Base-by-base conservation (phyloP, 768 basidiomycete species). In the Leucosporidium yakuticum region DNA sequence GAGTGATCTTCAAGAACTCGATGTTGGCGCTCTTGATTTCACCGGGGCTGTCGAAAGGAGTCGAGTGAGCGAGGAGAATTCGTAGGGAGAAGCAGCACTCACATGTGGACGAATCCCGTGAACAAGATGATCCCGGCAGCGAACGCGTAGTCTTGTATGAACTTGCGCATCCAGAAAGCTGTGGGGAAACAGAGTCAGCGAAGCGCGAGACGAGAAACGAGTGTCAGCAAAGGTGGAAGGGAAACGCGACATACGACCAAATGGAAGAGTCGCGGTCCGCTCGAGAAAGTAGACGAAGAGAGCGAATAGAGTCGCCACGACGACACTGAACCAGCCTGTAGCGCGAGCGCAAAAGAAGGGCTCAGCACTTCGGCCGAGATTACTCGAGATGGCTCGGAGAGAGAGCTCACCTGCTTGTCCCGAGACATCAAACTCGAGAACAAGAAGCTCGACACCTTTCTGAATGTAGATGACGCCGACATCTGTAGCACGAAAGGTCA, bases 61-160 rank as follows among this genome's bases (percentile, higher is more conserved):
- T 12, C 56, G 44, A 25, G 17, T 27, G 2, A 29, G 25, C 6
- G 17, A 49, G 21, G 27, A 23, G 27, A n/a, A n/a, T n/a, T n/a
- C n/a, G n/a, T n/a, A n/a, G n/a, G n/a, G n/a, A n/a, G n/a, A n/a
- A n/a, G n/a, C 20, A 15, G 27, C 9, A 27, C 68, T 39, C 32
- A 74, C 71, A 76, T 75, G 44, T 76, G 76, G 2, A 69, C 65
- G 54, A 75, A 75, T 0, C 76, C 76, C 12, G 74, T 73, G 71
- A 67, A 76, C 67, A 75, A 70, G 39, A 77, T 68, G 47, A 75
- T 63, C 1, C 70, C 65, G 2, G 74, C 61, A 0, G 76, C 71
- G 66, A 78, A 76, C 5, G 76, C 69, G 56, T 76, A 78, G 64
- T 78, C 77, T 2, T 64, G 36, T 7, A 78, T 32, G 55, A 74